Evolutionary conservation across 176 grass and related monocot species (phyloP), one percentile per base, ranked within the genome.

Genomic region (Rhipidocladum racemiflorum): DNA sequence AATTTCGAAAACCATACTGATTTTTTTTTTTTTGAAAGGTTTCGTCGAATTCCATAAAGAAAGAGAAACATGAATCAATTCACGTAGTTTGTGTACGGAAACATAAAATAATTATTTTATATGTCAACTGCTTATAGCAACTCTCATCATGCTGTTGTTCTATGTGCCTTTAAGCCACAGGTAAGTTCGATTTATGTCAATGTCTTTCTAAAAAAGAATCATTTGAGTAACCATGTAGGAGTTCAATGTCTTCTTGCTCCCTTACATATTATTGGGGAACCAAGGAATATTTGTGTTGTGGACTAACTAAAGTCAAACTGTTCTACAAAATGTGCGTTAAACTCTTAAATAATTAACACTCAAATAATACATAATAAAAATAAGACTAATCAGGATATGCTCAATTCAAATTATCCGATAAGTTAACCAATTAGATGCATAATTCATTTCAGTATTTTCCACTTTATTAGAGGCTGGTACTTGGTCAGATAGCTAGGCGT

Each of bases 221-320:
- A 18, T 20, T 35, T 62, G 68, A 51, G 21, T 5, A 25, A 48
- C 23, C 28, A 60, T 48, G 50, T 34, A 49, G 46, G 43, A 50
- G 35, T 18, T 80, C 13, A 27, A 18, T 79, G 40, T 81, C 30
- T 53, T 55, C 53, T 70, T 42, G 17, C 63, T 68, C 60, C 49
- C 68, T 68, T 62, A 51, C 46, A 13, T 68, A 61, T 2, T 69
- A 62, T 44, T 45, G 11, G 45, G 54, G 77, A 65, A 71, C 54
- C 70, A 34, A 6, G 34, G 70, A 89, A 89, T 89, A 85, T 70
- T 81, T 53, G 44, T 28, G 77, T 76, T 81, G 6, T 29, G 24
- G 43, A 12, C 46, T 3, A 70, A 27, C 57, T 64, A 38, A 85
- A 65, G 82, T 85, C 82, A 81, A 76, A 61, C 16, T 70, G 46